Conservation (phyloP, 352 stramenopile genomes). For the Hyaloperonospora brassicae region DNA sequence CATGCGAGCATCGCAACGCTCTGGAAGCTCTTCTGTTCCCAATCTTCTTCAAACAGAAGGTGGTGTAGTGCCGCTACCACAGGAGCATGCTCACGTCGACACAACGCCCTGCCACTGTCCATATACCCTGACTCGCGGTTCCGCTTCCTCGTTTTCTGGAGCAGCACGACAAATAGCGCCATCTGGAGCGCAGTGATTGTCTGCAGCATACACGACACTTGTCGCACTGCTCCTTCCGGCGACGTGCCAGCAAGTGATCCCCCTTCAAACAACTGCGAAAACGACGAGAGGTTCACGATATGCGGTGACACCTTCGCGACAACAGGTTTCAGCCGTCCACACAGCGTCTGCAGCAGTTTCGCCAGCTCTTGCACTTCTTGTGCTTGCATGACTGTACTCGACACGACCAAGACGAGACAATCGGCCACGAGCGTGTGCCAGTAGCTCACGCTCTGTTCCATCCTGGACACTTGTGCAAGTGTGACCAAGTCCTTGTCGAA, state of each 20-base stretch:
- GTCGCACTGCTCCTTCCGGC: conserved; percentile 57
- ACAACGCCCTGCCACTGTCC: conserved; percentile 35
- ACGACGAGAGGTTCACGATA: conserved; percentile 75
- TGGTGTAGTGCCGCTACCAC: conserved; percentile 55
- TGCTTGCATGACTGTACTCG: conserved; percentile 42
- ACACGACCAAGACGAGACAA: conserved; percentile 51
- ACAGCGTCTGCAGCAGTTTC: conserved; percentile 47
- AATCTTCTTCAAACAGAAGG: conserved; percentile 54
- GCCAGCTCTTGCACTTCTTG: conserved; percentile 50
- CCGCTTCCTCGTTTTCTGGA: conserved; percentile 55
- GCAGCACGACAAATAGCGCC: conserved; percentile 47
- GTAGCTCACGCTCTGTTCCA: conserved; percentile 64
- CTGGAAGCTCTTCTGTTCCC: conserved; percentile 61
- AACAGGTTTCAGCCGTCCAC: conserved; percentile 42
- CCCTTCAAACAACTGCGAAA: conserved; percentile 64
- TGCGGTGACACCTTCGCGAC: conserved; percentile 71
- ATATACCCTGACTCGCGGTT: conserved; percentile 55
- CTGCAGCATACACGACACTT: conserved; percentile 70
- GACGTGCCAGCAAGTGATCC: conserved; percentile 53
- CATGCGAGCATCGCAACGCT: conserved; percentile 72
- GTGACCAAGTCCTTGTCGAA: conserved; percentile 47
- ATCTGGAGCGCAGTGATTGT: conserved; percentile 68
- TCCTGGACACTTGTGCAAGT: conserved; percentile 44
- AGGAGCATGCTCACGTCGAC: conserved; percentile 33
- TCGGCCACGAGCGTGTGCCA: conserved; percentile 73